Conservation (phyloP, 2,329 filamentous ascomycete species). For the Torrubiella hemipterigena region DNA sequence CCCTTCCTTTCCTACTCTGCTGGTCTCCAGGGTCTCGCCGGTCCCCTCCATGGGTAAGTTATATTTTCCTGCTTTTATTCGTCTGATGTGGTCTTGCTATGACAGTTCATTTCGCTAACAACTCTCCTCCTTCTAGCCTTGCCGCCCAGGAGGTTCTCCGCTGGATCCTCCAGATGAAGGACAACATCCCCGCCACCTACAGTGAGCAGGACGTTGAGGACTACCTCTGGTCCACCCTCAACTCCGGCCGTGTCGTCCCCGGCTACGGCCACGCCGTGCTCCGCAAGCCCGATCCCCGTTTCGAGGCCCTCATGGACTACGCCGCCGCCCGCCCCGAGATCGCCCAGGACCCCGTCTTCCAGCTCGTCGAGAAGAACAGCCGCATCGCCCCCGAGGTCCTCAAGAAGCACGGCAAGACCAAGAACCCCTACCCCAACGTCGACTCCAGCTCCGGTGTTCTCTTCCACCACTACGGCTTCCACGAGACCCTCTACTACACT, state of each 20-base stretch:
- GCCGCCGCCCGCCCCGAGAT: constrained; percentile 77
- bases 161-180: constrained; percentile 95
- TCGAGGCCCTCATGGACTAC: constrained; percentile 94
- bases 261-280: constrained; percentile 94
- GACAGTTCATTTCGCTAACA: not conserved
- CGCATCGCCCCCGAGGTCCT: constrained; percentile 84
- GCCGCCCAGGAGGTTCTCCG: constrained; percentile 94
- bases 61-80: not conserved
- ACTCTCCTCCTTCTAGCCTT: constrained; percentile 36
- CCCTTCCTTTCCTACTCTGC: constrained; percentile 94
- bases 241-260: constrained; percentile 86
- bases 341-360: constrained; percentile 77
- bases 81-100: no score
- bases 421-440: constrained; percentile 96
- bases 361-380: constrained; percentile 86
- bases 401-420: constrained; percentile 93
- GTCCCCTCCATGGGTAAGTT: constrained; percentile 52
- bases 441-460: constrained; percentile 87
- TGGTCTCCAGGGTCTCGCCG: constrained; percentile 86
- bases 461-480: constrained; percentile 97
- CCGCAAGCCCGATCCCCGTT: constrained; percentile 92
- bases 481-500: constrained; percentile 90
- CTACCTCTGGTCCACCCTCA: constrained; percentile 88
- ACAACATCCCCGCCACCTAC: constrained; percentile 67
- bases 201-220: constrained; percentile 70